phyloP scores from a whole-genome alignment of 2,329 filamentous ascomycete species.

The Dothidotthia symphoricarpi region DNA sequence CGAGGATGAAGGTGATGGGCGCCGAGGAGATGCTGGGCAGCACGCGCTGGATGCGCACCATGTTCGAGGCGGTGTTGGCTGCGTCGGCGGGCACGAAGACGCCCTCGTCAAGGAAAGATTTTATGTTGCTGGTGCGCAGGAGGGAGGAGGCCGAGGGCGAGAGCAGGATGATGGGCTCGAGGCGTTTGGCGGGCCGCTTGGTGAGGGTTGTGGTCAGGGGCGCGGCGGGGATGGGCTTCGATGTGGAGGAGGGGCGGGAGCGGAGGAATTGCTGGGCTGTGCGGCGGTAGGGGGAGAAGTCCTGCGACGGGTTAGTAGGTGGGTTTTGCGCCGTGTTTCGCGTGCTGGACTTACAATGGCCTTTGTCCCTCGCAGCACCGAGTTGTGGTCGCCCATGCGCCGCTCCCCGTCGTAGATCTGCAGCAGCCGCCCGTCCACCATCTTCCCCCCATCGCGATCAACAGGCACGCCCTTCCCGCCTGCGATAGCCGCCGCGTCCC shows the following conservation, averaged over 20 bases:
- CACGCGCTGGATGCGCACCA: slow-evolving; percentile 79
- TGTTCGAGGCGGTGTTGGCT: slow-evolving; percentile 61
- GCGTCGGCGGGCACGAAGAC: slow-evolving; percentile 74
- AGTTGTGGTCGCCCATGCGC: slow-evolving; percentile 90
- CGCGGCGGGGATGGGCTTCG: slow-evolving; percentile 32
- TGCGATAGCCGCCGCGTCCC: slow-evolving; percentile 55
- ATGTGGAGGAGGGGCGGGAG: slow-evolving; percentile 46
- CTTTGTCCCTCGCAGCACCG: slow-evolving; percentile 80
- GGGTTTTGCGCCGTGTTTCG: slow-evolving; percentile 4
- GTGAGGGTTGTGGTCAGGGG: slow-evolving; percentile 42
- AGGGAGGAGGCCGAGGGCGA: slow-evolving; percentile 94
- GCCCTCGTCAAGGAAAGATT: slow-evolving; percentile 85
- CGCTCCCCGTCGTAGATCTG: slow-evolving; percentile 92
- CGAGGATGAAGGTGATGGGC: slow-evolving; percentile 88
- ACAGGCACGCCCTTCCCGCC: slow-evolving; percentile 47
- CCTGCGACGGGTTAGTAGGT: slow-evolving; percentile 53
- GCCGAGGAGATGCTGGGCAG: slow-evolving; percentile 67
- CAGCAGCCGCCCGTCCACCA: slow-evolving; percentile 70
- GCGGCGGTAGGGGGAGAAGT: slow-evolving; percentile 92
- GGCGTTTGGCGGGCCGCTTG: slow-evolving; percentile 47
- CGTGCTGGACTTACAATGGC: slow-evolving; percentile 63
- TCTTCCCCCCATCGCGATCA: slow-evolving; percentile 48
- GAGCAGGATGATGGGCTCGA: slow-evolving; percentile 86
- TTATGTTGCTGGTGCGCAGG: slow-evolving; percentile 92
- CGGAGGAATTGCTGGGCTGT: slow-evolving; percentile 74